Evolutionary conservation across 805 yeast species (phyloP), one percentile per base, ranked within the genome.

Genomic region (Candida sakaeoensis): DNA sequence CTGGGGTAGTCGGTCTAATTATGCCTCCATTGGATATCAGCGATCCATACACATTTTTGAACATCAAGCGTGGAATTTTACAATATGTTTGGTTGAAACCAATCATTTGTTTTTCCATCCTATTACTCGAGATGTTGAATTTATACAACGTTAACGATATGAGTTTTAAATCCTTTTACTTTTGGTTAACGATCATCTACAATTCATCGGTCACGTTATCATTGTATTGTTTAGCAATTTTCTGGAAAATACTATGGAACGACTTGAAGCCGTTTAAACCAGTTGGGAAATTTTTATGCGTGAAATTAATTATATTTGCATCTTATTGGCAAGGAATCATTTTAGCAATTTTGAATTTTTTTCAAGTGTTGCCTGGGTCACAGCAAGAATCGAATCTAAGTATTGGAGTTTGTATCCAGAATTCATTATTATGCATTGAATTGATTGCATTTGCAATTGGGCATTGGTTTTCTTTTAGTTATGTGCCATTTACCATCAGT

Each of bases 1-100:
- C 82, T 2, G 87, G 74, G 49, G 5, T 45, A 5, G 15, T 39
- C 30, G 39, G 36, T 2, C 9, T 24, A 8, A 25, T 44, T 5
- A 53, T 80, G 5, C 68, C 75, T 1, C 75, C 74, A 4, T 63
- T 90, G 17, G 96, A 91, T 58, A 82, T 93, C 23, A 80, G 91
- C 2, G 95, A 93, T 53, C 96, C 99, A 0, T 69, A 70, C 21
- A 80, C 87, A 3, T 86, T 89, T 55, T 62, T 91, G 43, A 63
- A 63, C 14, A 79, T 93, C 36, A 93, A 93, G 53, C 65, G 95
- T 44, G 91, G 95, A 2, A 82, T 93, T 5, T 63, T 93, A 37
- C 99, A 93, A 59, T 93, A 91, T 55, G 96, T 91, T 6, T 93
- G 96, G 96, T 59, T 90, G 44, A 90, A 95, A 53, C 97, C 97